Evolutionary conservation across 768 basidiomycete species (phyloP), one percentile per base, ranked within the genome.

Genomic region (Lactifluus hygrophoroides): DNA sequence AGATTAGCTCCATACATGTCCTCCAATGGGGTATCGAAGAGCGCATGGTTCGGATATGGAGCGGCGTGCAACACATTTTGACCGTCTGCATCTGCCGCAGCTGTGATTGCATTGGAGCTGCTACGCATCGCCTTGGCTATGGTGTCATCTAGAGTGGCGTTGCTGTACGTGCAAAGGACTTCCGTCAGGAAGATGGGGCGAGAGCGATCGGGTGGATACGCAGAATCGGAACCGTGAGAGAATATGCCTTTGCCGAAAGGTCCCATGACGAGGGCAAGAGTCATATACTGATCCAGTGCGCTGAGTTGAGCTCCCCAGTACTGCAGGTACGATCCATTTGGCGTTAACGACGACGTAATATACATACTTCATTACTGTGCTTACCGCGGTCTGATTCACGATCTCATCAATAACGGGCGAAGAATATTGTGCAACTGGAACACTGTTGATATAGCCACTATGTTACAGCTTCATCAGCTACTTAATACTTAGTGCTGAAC

Each of bases 81-180:
- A 9, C 63, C 63, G 23, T 66, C 65, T 16, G 65, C n/a, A n/a
- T n/a, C n/a, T n/a, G n/a, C n/a, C n/a, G n/a, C n/a, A n/a, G n/a
- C n/a, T n/a, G n/a, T n/a, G 58, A 35, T n/a, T n/a, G n/a, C n/a
- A n/a, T n/a, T n/a, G n/a, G n/a, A n/a, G n/a, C n/a, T n/a, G n/a
- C n/a, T n/a, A 16, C 67, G 67, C 17, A 74, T 67, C 7, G 79
- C 76, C 23, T 70, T 42, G 21, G 75, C 67, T 46, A 83, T 73
- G 34, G 64, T 58, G 8, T 66, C 67, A 61, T 84, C 83, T 1
- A 67, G 66, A 5, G 67, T 38, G 16, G 73, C 47, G 5, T 56
- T 50, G 6, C 23, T 19, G 27, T 45, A 62, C 11, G 28, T 3
- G 30, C 34, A 2, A 8, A 5, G 0, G 16, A 50, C 3, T 27